Evolutionary conservation across 1,284 basidiomycete species (phyloP).

Genomic region (Marasmius oreades): DNA sequence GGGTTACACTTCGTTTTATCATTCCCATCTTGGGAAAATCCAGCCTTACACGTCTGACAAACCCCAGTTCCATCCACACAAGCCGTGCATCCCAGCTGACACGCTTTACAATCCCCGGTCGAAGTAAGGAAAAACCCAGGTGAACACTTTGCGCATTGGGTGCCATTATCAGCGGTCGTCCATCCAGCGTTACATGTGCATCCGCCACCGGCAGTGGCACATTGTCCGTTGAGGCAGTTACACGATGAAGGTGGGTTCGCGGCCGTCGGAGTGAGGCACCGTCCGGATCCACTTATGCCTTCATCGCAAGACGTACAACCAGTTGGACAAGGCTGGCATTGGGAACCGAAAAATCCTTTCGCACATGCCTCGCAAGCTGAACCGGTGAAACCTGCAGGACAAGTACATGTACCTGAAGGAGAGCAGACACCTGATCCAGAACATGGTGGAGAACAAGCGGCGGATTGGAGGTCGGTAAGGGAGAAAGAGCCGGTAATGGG

Average conservation of each 20-base stretch:
- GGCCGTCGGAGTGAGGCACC: conserved; percentile 52
- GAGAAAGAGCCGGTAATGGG: conserved; percentile 48
- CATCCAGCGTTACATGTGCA: conserved; percentile 78
- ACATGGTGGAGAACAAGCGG: conserved; percentile 68
- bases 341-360: conserved; percentile 66
- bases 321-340: conserved; percentile 63
- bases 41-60: conserved; percentile 66
- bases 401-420: conserved; percentile 63
- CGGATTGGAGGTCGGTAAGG: conserved; percentile 64
- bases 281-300: conserved; percentile 70
- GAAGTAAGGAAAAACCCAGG: conserved; percentile 70
- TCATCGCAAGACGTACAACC: conserved; percentile 71
- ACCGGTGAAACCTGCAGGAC: conserved; percentile 70
- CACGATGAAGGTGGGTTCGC: conserved; percentile 58
- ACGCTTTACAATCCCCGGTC: conserved; percentile 73
- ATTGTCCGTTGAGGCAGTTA: conserved; percentile 76
- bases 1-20: conserved; percentile 68
- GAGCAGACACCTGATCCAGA: conserved; percentile 69
- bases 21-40: conserved; percentile 62
- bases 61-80: conserved; percentile 65
- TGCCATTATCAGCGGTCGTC: conserved; percentile 65
- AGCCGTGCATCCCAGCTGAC: conserved; percentile 63
- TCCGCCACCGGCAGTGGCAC: conserved; percentile 57
- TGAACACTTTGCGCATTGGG: conserved; percentile 68
- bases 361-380: conserved; percentile 74